Conservation (phyloP, 2,329 filamentous ascomycete species). For the Parastagonospora nodorum region DNA sequence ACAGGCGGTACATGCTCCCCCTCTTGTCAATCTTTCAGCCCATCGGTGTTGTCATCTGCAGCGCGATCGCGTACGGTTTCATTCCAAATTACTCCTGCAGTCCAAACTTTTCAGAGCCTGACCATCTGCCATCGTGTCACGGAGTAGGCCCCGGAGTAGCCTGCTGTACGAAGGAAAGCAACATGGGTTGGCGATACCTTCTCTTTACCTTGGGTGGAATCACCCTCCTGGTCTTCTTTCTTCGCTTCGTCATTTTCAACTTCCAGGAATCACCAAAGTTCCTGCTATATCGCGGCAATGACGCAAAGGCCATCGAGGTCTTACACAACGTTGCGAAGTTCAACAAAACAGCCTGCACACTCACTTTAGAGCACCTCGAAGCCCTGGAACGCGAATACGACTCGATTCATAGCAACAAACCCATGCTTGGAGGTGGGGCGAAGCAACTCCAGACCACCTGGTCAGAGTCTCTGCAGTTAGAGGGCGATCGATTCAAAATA, state of each 20-base stretch:
- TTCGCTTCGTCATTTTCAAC: conserved; percentile 60
- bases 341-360: conserved; percentile 44
- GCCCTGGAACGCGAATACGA: conserved; percentile 39
- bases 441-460: conserved; percentile 38
- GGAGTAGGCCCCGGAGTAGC: conserved; percentile 32
- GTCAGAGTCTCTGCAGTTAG: conserved; percentile 44
- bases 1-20: conserved; percentile 58
- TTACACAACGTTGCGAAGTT: conserved; percentile 51
- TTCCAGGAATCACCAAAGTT: conserved; percentile 67
- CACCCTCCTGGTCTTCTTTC: conserved; percentile 53
- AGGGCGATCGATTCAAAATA: conserved; percentile 51
- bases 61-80: conserved; percentile 59
- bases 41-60: conserved; percentile 59
- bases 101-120: conserved; percentile 55
- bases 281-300: conserved; percentile 58
- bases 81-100: conserved; percentile 58
- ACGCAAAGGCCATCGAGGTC: conserved; percentile 56
- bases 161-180: conserved; percentile 47
- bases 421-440: conserved; percentile 39
- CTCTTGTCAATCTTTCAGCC: conserved; percentile 62
- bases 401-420: conserved; percentile 17
- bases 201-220: conserved; percentile 48
- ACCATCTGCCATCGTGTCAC: conserved; percentile 54
- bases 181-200: conserved; percentile 54
- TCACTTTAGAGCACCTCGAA: conserved; percentile 46